Percentiles rank a stretch among this genome's conserved stretches.
Evolutionary conservation across 768 basidiomycete species (phyloP).

Genomic region (Pisolithus marmoratus): DNA sequence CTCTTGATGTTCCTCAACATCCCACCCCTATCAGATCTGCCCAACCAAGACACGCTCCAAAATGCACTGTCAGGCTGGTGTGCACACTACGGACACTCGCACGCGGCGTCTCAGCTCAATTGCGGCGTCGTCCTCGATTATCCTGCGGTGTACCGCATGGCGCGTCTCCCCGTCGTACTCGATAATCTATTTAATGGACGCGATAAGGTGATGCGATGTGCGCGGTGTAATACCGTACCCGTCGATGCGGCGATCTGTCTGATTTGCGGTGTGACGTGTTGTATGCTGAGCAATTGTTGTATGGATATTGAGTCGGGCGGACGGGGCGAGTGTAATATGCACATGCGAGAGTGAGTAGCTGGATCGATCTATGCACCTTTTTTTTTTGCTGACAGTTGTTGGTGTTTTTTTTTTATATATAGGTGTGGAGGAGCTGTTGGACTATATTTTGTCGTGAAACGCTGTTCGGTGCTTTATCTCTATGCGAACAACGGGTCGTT

Average conservation of each 20-base stretch:
- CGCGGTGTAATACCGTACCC: slow-evolving; percentile 72
- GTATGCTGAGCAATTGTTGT: slow-evolving; percentile 92
- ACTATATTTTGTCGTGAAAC: slow-evolving; percentile 86
- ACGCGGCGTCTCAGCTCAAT: slow-evolving; percentile 71
- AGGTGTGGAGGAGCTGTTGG: slow-evolving; percentile 91
- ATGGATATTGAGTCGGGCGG: slow-evolving; percentile 49
- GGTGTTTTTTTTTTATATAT: background rate
- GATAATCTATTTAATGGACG: slow-evolving; percentile 79
- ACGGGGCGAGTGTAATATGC: slow-evolving; percentile 92
- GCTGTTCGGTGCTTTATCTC: slow-evolving; percentile 84
- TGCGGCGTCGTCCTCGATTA: slow-evolving; percentile 79
- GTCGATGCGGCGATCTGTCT: slow-evolving; percentile 87
- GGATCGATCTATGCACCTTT: too few species aligned
- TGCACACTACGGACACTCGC: slow-evolving; percentile 79
- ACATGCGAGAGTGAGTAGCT: slow-evolving; percentile 80
- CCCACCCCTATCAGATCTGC: slow-evolving; percentile 72
- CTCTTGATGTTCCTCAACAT: slow-evolving; percentile 72
- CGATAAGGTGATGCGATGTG: slow-evolving; percentile 69
- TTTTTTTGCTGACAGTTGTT: background rate
- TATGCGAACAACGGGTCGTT: slow-evolving; percentile 90
- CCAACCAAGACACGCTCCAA: slow-evolving; percentile 81
- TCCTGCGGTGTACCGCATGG: slow-evolving; percentile 76
- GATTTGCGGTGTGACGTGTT: slow-evolving; percentile 81
- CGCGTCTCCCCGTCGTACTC: slow-evolving; percentile 72
- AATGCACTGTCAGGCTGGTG: slow-evolving; percentile 89